Conservation (phyloP, 352 stramenopile genomes). For the Phytopythium aichiense region DNA sequence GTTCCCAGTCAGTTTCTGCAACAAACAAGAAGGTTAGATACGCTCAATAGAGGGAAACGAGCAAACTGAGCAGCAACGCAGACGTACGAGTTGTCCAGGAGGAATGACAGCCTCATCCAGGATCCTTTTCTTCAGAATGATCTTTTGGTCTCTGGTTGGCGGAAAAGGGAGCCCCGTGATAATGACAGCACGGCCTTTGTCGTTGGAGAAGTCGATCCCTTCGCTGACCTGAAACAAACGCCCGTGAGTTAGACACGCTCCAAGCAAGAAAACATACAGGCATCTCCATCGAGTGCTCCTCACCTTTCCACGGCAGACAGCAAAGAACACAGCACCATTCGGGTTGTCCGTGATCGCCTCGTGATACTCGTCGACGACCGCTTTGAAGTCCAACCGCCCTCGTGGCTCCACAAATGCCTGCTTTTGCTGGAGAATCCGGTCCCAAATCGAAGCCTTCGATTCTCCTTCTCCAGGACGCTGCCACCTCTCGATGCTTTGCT, state of each 20-base stretch:
- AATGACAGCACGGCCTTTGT: constrained; percentile 96
- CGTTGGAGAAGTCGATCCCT: constrained; percentile 98
- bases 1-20: constrained; percentile 89
- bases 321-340: constrained; percentile 95
- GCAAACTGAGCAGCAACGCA: background rate
- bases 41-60: background rate
- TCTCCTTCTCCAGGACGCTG: constrained; percentile 34
- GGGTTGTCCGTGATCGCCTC: constrained; percentile 62
- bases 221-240: constrained; percentile 87
- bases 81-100: constrained; percentile 54
- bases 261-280: too few relatives aligned
- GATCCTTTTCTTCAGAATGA: constrained; percentile 97
- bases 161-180: constrained; percentile 99
- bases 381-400: constrained; percentile 68
- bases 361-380: constrained; percentile 78
- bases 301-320: constrained; percentile 97
- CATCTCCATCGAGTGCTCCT: too few relatives aligned
- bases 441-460: constrained; percentile 65
- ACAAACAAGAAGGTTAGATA: constrained; percentile 3
- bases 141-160: constrained; percentile 95
- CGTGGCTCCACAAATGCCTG: constrained; percentile 77
- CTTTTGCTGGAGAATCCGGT: constrained; percentile 73
- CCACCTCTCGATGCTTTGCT: constrained; percentile 83
- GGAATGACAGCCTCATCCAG: constrained; percentile 80
- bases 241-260: too few relatives aligned